Evolutionary conservation across 2,329 filamentous ascomycete species (phyloP).

Genomic region (Cytospora mali): DNA sequence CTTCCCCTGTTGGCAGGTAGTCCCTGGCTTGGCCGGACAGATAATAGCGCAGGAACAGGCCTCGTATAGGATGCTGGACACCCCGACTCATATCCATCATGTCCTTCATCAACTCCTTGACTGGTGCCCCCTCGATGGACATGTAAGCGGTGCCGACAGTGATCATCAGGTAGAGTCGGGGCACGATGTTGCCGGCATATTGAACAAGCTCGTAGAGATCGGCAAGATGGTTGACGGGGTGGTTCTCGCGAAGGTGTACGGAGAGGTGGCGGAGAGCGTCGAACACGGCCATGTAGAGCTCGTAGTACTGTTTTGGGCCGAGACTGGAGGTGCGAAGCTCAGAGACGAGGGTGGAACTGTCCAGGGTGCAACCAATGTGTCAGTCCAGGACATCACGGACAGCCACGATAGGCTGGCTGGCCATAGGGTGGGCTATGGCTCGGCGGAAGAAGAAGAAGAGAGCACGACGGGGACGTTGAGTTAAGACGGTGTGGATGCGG

Average conservation of each 20-base stretch:
- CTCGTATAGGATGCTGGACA: slow-evolving; percentile 94
- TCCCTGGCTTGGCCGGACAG: slow-evolving; percentile 93
- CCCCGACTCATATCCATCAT: slow-evolving; percentile 99
- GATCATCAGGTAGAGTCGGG: slow-evolving; percentile 96
- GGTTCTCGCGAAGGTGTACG: slow-evolving; percentile 94
- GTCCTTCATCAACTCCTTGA: slow-evolving; percentile 99
- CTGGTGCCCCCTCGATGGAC: slow-evolving; percentile 95
- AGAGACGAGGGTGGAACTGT: slow-evolving; percentile 94
- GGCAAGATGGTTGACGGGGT: slow-evolving; percentile 96
- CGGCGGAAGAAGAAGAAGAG: too few species aligned
- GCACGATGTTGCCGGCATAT: slow-evolving; percentile 97
- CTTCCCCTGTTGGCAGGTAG: slow-evolving; percentile 75
- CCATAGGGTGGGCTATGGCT: too few species aligned
- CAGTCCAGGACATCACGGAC: neutral
- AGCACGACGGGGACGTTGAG: too few species aligned
- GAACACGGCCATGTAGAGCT: slow-evolving; percentile 99
- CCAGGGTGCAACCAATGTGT: neutral
- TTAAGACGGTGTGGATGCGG: slow-evolving; percentile 4
- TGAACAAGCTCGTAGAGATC: slow-evolving; percentile 98
- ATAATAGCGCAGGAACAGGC: slow-evolving; percentile 94
- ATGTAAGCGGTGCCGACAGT: slow-evolving; percentile 99
- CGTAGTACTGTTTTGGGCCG: slow-evolving; percentile 99
- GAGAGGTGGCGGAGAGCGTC: slow-evolving; percentile 96
- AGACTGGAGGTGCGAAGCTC: slow-evolving; percentile 95
- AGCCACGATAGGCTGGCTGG: slow-evolving; percentile 12